Evolutionary conservation across 345 rosid species (phyloP), one percentile per base, ranked within the genome.

Genomic region (Camelina sativa): DNA sequence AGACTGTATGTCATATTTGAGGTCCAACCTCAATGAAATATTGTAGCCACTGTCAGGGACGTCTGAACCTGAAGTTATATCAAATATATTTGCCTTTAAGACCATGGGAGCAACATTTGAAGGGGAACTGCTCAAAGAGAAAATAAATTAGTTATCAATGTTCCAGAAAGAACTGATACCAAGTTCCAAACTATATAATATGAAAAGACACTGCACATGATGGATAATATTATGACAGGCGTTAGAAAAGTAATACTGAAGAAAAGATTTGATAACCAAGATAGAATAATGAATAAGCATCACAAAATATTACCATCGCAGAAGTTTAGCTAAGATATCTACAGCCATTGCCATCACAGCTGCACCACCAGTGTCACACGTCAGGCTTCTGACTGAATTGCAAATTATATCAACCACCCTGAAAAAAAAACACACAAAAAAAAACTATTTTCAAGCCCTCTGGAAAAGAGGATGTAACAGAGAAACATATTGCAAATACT

Each of bases 331-430:
- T 76, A 91, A 84, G 75, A 91, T 83, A 84, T 86, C 81, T 69
- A 87, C 73, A 75, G 88, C 87, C 90, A 85, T 71, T 67, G 97
- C 91, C 88, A 86, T 83, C 73, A 85, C 32, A 66, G 87, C 84
- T 73, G 93, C 90, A 65, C 87, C 81, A 60, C 63, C 62, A 43
- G 97, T 72, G 81, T 75, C 83, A 57, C 84, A 83, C 67, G 86
- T 74, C 69, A 85, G 76, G 44, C 85, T 86, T 81, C 87, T 86
- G 47, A 91, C 80, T 19, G 89, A 80, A 52, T 81, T 64, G 82
- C 93, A 87, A 54, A 91, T 83, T 59, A 88, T 84, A 73, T 94
- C 97, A 72, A 85, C 88, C 78, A 85, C 85, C 95, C 98, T 94
- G 85, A 73, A 78, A 47, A 13, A 78, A 79, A 51, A 79, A 80